Percentiles rank a stretch among this genome's conserved stretches.
phyloP scores from a whole-genome alignment of 2,329 filamentous ascomycete species.

The Fusarium xylarioides region DNA sequence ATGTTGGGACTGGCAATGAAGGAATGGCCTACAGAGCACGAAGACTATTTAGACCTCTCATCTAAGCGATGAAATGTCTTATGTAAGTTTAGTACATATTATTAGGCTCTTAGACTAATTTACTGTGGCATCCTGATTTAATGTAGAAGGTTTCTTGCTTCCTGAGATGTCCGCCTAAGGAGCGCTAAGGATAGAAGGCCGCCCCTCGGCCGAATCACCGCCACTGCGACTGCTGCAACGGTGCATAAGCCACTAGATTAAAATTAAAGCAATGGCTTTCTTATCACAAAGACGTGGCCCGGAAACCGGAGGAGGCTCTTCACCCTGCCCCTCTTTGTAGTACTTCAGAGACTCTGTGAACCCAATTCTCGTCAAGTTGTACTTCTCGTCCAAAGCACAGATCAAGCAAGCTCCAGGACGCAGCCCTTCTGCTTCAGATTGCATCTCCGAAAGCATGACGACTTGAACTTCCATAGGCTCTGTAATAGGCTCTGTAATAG shows the following conservation, averaged over 20 bases:
- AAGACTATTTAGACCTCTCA: accelerated
- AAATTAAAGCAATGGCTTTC: background rate
- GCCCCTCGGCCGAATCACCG: background rate
- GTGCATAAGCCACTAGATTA: background rate
- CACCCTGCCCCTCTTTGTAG: background rate
- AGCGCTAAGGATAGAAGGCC: background rate
- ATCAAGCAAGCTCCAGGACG: background rate
- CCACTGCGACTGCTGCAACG: background rate
- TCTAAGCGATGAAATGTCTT: background rate
- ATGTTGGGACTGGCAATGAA: background rate
- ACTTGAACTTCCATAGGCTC: background rate
- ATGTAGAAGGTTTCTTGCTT: background rate
- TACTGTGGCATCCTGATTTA: background rate
- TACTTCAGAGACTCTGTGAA: background rate
- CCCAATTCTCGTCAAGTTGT: background rate
- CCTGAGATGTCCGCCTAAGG: background rate
- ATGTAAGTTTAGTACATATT: accelerated
- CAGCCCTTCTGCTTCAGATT: background rate
- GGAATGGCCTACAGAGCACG: background rate
- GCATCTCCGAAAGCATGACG: background rate
- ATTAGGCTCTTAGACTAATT: accelerated
- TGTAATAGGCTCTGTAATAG: background rate
- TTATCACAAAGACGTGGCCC: background rate
- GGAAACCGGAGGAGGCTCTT: background rate
- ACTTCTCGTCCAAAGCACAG: conserved; percentile 1